Evolutionary conservation across 495 filamentous ascomycete genomes (phyloP).

Genomic region (Amphirosellinia nigrospora): DNA sequence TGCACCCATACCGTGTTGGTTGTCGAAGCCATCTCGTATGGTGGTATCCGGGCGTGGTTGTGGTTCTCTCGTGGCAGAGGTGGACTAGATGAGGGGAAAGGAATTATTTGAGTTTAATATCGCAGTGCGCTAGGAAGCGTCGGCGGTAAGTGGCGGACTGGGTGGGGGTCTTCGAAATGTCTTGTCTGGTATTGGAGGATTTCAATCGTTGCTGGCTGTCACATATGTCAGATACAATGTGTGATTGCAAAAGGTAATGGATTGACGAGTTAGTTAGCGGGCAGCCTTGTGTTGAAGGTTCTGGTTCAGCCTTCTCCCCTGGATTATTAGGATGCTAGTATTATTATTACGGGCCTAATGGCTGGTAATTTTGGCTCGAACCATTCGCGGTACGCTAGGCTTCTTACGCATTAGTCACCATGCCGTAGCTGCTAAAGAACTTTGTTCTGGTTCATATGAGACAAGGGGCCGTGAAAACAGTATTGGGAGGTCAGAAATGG

Average conservation of each 20-base stretch:
- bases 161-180: neutral
- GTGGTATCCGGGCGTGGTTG: neutral
- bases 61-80: neutral
- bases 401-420: slow-evolving; percentile 8
- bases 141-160: neutral
- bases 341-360: neutral
- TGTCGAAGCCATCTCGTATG: slow-evolving; percentile 39
- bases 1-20: slow-evolving; percentile 39
- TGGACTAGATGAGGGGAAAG: slow-evolving; percentile 1
- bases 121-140: neutral
- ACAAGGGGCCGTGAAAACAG: neutral
- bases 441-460: neutral
- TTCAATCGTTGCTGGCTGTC: neutral
- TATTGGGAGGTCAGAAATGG: neutral
- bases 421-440: slow-evolving; percentile 6
- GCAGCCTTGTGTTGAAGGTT: slow-evolving; percentile 9
- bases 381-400: slow-evolving; percentile 9
- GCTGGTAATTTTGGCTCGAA: neutral
- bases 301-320: slow-evolving; percentile 19
- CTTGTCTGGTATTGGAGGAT: neutral
- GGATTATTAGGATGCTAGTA: neutral
- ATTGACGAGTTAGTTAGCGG: neutral
- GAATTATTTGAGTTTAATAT: neutral
- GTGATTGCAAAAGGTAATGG: slow-evolving; percentile 12
- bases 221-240: neutral